Base-by-base conservation (phyloP, 2,329 filamentous ascomycete species). In the Lecanicillium sp. region DNA sequence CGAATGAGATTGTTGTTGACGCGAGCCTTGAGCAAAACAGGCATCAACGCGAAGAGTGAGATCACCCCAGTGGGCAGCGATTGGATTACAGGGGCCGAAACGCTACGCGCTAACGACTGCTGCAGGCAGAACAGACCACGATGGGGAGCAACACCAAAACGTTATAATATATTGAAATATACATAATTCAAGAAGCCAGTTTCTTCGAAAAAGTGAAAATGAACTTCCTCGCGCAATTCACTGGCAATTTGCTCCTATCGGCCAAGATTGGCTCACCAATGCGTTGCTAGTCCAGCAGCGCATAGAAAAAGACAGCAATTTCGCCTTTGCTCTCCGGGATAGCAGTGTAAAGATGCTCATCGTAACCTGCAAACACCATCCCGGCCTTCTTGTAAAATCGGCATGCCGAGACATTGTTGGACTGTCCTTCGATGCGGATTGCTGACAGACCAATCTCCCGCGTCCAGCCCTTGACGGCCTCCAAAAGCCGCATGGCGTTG, bases 311-410 rank as follows among this genome's bases (percentile, higher is more conserved):
- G 2, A 55, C 45, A 2, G 54, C 52, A 15, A 39, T 49, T 12
- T 55, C 54, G 15, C 42, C 23, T 23, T 37, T 41, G 23, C 49
- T 47, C 19, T 49, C 44, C 0, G 49, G 29, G 15, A 54, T 51
- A 1, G 45, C 51, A 19, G 20, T 41, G 36, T 54, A 55, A 5
- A 55, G n/a, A 35, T 49, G 49, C 35, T 55, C 51, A 37, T 55
- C 54, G 8, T 55, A 54, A 2, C 54, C 52, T 1, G 46, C 54
- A 50, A 55, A 55, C 15, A 40, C 35, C 23, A 55, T 40, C n/a
- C 52, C 54, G 2, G 32, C 48, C 8, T 47, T 51, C 32, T 51
- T 54, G 17, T 54, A 55, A 33, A 55, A 54, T 3, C 38, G 35
- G 14, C 51, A 55, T 6, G 52, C 54, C 2, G 49, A 23, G 24